A percentile compares a stretch with the other conserved stretches of the same genome.
These are phyloP conservation scores for Zalaria sp. DNA, from an alignment of 2,329 filamentous ascomycete genomes.

Conservation along the genomic window DNA sequence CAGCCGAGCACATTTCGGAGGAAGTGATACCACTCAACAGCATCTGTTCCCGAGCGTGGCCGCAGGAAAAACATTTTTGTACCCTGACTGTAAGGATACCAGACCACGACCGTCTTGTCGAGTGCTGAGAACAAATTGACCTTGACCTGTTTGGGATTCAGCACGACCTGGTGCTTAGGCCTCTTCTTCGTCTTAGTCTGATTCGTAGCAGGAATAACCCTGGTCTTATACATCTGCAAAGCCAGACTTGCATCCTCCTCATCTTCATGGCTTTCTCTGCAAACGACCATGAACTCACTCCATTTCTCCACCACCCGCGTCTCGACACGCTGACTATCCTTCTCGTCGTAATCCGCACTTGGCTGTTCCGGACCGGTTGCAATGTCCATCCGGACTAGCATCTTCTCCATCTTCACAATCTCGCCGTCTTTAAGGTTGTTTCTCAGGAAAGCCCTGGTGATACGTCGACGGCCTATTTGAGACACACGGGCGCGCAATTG, in stretches of 20 bases:
- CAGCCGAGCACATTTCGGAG: constrained; percentile 45
- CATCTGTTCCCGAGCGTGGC: constrained; percentile 44
- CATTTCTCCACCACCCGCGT: constrained; percentile 48
- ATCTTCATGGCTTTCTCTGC: constrained; percentile 41
- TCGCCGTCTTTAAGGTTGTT: constrained; percentile 39
- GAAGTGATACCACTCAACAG: constrained; percentile 57
- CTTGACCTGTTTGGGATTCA: constrained; percentile 37
- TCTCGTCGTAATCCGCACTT: constrained; percentile 49
- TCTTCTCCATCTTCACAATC: constrained; percentile 53
- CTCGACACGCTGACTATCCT: constrained; percentile 44
- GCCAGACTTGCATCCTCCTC: constrained; percentile 40
- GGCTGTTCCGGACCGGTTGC: constrained; percentile 30
- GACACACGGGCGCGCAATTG: constrained; percentile 24
- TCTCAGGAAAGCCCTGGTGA: constrained; percentile 21
- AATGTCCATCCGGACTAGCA: constrained; percentile 49
- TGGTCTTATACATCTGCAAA: constrained; percentile 46
- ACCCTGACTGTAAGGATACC: constrained; percentile 38
- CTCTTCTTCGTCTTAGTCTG: constrained; percentile 38
- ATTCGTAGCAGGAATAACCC: constrained; percentile 43
- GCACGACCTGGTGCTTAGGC: constrained; percentile 42
- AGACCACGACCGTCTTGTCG: constrained; percentile 53
- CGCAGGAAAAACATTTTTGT: constrained; percentile 50
- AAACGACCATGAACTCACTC: constrained; percentile 50
- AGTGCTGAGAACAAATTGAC: constrained; percentile 52
- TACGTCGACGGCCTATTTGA: constrained; percentile 21